A percentile compares a stretch with the other conserved stretches of the same genome.
Conservation (phyloP, 2,329 filamentous ascomycete genomes). For the Clarireedia hainanense region DNA sequence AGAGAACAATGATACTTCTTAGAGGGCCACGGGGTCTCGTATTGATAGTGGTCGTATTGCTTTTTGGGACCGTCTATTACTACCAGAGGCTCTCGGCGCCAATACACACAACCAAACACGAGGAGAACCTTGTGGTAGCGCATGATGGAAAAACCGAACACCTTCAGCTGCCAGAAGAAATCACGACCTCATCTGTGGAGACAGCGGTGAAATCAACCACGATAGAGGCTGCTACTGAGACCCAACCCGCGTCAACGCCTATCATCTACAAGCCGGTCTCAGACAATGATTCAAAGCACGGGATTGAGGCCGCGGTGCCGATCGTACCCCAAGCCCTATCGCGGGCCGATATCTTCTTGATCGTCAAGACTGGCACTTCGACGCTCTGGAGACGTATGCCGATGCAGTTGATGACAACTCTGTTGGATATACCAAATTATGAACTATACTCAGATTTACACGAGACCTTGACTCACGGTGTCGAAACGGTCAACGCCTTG, state of each 20-base stretch:
- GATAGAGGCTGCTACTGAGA: background rate
- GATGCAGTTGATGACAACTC: slow-evolving; percentile 8
- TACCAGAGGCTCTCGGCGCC: background rate
- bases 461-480: background rate
- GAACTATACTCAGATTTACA: slow-evolving; percentile 1
- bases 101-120: background rate
- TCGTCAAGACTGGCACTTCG: slow-evolving; percentile 12
- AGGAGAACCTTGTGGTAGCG: background rate
- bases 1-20: background rate
- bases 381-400: slow-evolving; percentile 12
- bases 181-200: background rate
- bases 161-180: background rate
- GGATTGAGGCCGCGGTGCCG: background rate
- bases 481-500: slow-evolving; percentile 4
- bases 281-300: background rate
- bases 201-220: background rate
- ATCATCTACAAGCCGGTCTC: background rate
- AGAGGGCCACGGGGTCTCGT: background rate
- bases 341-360: slow-evolving; percentile 8
- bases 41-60: background rate
- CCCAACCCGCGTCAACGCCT: background rate
- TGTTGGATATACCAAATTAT: background rate
- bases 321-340: background rate
- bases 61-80: background rate
- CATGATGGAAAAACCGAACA: background rate